phyloP scores from a whole-genome alignment of 768 basidiomycete genomes.

The Tricholoma sp. region DNA sequence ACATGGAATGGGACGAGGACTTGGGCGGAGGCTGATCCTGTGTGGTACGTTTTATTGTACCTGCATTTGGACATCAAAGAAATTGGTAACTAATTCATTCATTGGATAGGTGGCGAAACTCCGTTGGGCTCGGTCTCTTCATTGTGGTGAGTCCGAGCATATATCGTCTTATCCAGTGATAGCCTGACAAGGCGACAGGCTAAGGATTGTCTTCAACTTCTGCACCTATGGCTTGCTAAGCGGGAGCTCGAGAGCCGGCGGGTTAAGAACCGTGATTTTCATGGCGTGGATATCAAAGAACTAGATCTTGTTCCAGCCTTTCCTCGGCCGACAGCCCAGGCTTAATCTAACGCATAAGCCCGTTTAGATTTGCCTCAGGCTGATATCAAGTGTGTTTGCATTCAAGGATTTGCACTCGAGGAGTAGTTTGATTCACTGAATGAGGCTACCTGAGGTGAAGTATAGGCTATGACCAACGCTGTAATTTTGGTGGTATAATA shows the following conservation, averaged over 20 bases:
- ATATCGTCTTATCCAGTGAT: neutral
- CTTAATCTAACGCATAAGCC: neutral
- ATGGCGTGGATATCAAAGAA: constrained; percentile 61
- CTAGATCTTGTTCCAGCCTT: constrained; percentile 53
- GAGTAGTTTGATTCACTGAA: too few relatives aligned
- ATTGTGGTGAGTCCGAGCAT: constrained; percentile 42
- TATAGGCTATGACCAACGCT: too few relatives aligned
- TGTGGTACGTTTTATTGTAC: constrained; percentile 44
- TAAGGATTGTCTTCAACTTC: constrained; percentile 61
- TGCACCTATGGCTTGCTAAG: constrained; percentile 66
- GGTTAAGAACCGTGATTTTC: constrained; percentile 66
- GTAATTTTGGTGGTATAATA: too few relatives aligned
- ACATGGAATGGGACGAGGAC: constrained; percentile 51
- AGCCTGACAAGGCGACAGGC: constrained; percentile 31
- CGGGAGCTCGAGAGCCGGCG: constrained; percentile 64
- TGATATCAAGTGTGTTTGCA: neutral
- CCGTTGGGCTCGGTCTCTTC: constrained; percentile 63
- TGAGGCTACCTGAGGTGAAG: too few relatives aligned
- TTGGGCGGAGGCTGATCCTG: constrained; percentile 68
- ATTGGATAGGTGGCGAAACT: constrained; percentile 55
- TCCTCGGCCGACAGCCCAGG: neutral
- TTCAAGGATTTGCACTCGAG: too few relatives aligned
- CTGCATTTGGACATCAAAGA: neutral
- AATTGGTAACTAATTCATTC: neutral
- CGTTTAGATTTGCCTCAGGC: neutral